Evolutionary conservation across 805 yeast genomes (phyloP).

Genomic region (Cyberlindnera mycetangii): DNA sequence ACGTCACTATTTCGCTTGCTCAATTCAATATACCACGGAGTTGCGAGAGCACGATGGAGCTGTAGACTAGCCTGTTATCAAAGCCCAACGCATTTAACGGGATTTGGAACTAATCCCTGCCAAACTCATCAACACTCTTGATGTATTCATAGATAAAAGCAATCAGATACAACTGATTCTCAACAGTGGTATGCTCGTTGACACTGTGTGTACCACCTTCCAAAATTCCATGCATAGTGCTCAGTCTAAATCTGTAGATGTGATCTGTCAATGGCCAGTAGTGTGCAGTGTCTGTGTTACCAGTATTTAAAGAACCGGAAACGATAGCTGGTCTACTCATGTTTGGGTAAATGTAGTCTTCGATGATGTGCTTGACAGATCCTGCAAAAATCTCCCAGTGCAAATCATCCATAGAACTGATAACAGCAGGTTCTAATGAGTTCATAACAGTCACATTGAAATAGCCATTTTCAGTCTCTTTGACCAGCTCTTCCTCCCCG

Average conservation of each 20-base stretch:
- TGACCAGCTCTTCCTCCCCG: constrained; percentile 8
- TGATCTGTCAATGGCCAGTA: constrained; percentile 62
- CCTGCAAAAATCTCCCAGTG: constrained; percentile 62
- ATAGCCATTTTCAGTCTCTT: constrained; percentile 35
- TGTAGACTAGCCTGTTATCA: too few species aligned
- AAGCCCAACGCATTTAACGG: too few species aligned
- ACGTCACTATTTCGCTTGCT: too few species aligned
- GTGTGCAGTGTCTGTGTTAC: constrained; percentile 67
- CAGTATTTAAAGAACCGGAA: constrained; percentile 61
- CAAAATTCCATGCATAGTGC: constrained; percentile 33
- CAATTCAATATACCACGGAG: too few species aligned
- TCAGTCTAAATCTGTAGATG: constrained; percentile 61
- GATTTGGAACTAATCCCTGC: constrained; percentile 1
- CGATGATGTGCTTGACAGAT: constrained; percentile 57
- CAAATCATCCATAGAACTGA: constrained; percentile 44
- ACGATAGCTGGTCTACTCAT: constrained; percentile 38
- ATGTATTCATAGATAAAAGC: constrained; percentile 50
- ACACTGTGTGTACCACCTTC: constrained; percentile 49
- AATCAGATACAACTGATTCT: constrained; percentile 49
- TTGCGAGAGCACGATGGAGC: too few species aligned
- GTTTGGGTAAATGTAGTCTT: constrained; percentile 43
- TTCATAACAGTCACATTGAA: constrained; percentile 30
- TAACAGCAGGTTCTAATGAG: constrained; percentile 50
- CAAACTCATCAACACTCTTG: constrained; percentile 37
- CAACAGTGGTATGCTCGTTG: constrained; percentile 51